Evolutionary conservation across 2,329 filamentous ascomycete species (phyloP), one percentile per base, ranked within the genome.

Genomic region (Diaporthe citrichinensis): DNA sequence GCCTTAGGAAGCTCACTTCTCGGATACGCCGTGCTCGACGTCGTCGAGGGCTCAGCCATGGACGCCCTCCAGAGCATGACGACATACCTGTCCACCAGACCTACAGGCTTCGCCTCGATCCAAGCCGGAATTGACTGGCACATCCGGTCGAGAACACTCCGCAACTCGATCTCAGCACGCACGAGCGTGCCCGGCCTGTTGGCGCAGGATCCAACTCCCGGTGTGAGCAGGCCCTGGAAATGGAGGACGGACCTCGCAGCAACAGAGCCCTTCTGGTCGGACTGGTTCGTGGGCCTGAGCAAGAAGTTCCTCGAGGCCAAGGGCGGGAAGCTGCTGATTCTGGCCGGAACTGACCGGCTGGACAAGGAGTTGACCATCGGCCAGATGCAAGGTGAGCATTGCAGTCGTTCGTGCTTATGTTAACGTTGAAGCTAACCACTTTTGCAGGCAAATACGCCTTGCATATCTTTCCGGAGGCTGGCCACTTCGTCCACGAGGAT

Each of bases 401-500:
- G 75, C 39, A 15, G 68, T 4, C 36, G 14, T 17, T 36, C 41
- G 20, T 57, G 36, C 2, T 41, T 28, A 6, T n/a, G 25, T 15
- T 3, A 36, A 36, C 20, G 25, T 61, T 77, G 41, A 17, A 57
- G 80, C 75, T 76, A 34, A 75, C 12, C 34, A 36, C 12, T 41
- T 4, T 3, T 23, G 6, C 77, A 92, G 93, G 96, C 7, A 98
- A 98, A 88, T 99, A 98, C 82, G 95, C 98, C 74, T 87, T 99
- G 61, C 94, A 98, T 79, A 96, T 99, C 9, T 94, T 98, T 80
- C 96, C 97, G 0, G 95, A 98, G 82, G 95, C 97, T 1, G 97
- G 97, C 0, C 97, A 99, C 83, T 99, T 99, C 81, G 92, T 99
- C 74, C 97, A 99, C 78, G 97, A 99, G 84, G 97, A 99, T 83